Evolutionary conservation across 768 basidiomycete species (phyloP).

Genomic region (Termitomyces sp.): DNA sequence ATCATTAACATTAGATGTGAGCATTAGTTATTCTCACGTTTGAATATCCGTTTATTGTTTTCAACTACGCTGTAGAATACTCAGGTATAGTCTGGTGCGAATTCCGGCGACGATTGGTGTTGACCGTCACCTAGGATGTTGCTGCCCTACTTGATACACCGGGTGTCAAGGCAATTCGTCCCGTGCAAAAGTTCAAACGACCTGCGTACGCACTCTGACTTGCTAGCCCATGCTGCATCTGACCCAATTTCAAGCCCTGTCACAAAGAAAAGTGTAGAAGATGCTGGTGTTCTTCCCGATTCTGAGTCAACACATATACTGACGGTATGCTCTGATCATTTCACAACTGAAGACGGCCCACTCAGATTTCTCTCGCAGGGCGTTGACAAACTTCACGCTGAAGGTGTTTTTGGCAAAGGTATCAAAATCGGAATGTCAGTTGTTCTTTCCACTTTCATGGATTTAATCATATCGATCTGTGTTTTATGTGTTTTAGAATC

Average conservation of each 20-base stretch:
- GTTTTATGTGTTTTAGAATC: conserved; percentile 32
- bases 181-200: conserved; percentile 39
- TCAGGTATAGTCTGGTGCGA: conserved; percentile 16
- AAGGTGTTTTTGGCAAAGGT: conserved; percentile 59
- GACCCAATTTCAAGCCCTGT: conserved; percentile 35
- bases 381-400: conserved; percentile 61
- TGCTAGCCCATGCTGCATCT: neutral
- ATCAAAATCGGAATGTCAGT: conserved; percentile 65
- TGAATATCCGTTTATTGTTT: neutral
- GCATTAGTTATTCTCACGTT: conserved; percentile 12
- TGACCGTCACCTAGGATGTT: conserved; percentile 35
- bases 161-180: conserved; percentile 59
- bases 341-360: neutral
- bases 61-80: conserved; percentile 16
- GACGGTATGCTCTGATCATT: conserved; percentile 34
- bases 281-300: conserved; percentile 42
- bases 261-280: conserved; percentile 33
- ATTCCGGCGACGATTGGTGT: no score
- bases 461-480: neutral
- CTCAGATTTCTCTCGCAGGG: conserved; percentile 30
- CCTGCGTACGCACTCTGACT: conserved; percentile 32
- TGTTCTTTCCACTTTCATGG: no score
- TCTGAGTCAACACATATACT: conserved; percentile 49
- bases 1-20: conserved; percentile 43
- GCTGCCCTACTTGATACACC: conserved; percentile 37